Base-by-base conservation (phyloP, 2,329 filamentous ascomycete species). In the Ceratocystis eucalypticola region DNA sequence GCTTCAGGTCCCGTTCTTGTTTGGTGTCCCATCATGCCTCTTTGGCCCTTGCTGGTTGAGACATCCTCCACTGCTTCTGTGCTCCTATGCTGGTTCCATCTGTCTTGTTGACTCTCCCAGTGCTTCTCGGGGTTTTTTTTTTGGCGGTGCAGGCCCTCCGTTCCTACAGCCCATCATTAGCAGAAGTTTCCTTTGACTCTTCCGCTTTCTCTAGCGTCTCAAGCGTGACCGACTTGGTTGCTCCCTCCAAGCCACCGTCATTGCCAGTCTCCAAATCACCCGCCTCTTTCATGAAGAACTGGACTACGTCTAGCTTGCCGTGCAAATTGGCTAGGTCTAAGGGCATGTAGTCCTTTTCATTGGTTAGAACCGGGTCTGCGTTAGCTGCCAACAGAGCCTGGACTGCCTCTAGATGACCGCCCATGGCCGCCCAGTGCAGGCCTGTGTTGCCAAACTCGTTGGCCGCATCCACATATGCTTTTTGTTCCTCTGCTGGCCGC, bases 361-460 rank as follows among this genome's bases (percentile, higher is more conserved):
- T 97, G 72, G 86, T 86, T 41, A 91, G 78, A 10, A 85, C 85
- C 3, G 91, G 86, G 67, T 91, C 87, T 1, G 91, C 91, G 1
- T 91, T 91, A 2, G 84, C 80, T 37, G 62, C 68, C 1, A 96
- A 80, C 12, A 99, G 81, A 0, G 85, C 77, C 77, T 92, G 89
- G 5, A 96, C 90, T 2, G 86, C 84, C 5, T 87, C 83, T 2
- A 97, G 78, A 72, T 96, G 92, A 1, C 92, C 92, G 65, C 95
- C 94, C 66, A 96, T 78, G 0, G 91, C 89, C 0, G 93, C 93
- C 92, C 92, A 97, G 77, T 99, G 94, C 67, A 99, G 79, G 0
- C 91, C 84, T 0, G 93, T 96, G 77, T 96, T 97, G 57, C 91
- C 92, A 59, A 88, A 87, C 69, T 85, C 79, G 73, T 99, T 99